Percentiles rank a stretch among this genome's conserved stretches.
Evolutionary conservation across 1,284 basidiomycete species (phyloP).

Genomic region (Abortiporus biennis): DNA sequence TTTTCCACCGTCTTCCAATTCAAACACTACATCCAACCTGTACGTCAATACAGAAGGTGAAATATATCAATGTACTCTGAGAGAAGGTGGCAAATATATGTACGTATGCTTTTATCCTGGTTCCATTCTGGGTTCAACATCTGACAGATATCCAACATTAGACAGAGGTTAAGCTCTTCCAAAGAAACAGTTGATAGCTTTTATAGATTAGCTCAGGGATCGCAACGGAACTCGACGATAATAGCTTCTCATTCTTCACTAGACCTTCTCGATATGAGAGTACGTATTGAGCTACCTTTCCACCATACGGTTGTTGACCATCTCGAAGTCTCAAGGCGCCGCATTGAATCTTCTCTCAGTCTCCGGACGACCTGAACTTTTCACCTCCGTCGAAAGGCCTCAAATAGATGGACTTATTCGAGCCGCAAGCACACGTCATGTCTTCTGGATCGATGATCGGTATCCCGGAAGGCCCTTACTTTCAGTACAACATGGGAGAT

Average conservation of each 20-base stretch:
- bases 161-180: background rate
- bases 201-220: background rate
- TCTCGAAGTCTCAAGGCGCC: slow-evolving; percentile 21
- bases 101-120: slow-evolving; percentile 3
- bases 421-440: slow-evolving; percentile 49
- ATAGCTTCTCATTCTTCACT: slow-evolving; percentile 12
- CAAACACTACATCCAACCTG: no score
- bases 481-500: slow-evolving; percentile 53
- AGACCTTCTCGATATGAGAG: slow-evolving; percentile 42
- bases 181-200: background rate
- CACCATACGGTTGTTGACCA: slow-evolving; percentile 6
- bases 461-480: slow-evolving; percentile 49
- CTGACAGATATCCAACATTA: slow-evolving; percentile 13
- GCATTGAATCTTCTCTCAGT: slow-evolving; percentile 30
- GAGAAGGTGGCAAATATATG: slow-evolving; percentile 11
- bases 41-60: no score
- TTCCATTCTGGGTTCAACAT: background rate
- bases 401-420: slow-evolving; percentile 37
- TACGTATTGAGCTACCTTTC: slow-evolving; percentile 20
- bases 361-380: slow-evolving; percentile 25
- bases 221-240: background rate
- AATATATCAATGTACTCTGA: slow-evolving; percentile 29
- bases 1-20: no score
- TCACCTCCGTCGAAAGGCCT: slow-evolving; percentile 48
- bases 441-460: slow-evolving; percentile 66